Evolutionary conservation across 495 filamentous ascomycete species (phyloP).

Genomic region (Pseudotulostoma volvatum): DNA sequence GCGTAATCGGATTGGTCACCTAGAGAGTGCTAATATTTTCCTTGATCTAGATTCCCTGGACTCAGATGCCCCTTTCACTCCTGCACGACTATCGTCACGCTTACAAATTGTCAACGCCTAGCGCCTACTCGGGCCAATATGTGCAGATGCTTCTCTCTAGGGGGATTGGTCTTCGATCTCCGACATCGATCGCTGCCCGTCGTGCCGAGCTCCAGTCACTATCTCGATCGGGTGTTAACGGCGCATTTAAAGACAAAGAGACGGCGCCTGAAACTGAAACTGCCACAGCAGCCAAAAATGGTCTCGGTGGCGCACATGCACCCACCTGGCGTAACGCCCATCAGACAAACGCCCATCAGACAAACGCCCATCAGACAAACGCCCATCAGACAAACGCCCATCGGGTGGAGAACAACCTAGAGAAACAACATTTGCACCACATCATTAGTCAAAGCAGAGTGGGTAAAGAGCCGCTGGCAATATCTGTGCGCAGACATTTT

Average conservation of each 20-base stretch:
- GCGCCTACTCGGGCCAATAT: constrained; percentile 51
- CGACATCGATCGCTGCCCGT: constrained; percentile 28
- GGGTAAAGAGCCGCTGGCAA: constrained; percentile 63
- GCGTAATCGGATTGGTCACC: no score
- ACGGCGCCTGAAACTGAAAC: not conserved
- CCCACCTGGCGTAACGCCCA: constrained; percentile 1
- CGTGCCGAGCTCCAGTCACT: constrained; percentile 14
- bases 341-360: constrained; percentile 4
- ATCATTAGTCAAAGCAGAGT: constrained; percentile 40
- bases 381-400: constrained; percentile 1
- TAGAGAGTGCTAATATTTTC: no score
- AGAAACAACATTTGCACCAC: constrained; percentile 11
- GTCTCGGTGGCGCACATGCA: not conserved
- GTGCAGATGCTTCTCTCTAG: constrained; percentile 56
- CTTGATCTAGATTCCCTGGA: constrained; percentile 65
- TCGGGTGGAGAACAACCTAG: no score
- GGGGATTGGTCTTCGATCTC: constrained; percentile 46
- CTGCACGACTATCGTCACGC: constrained; percentile 69
- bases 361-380: constrained; percentile 6
- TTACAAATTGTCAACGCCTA: constrained; percentile 54
- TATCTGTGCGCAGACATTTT: constrained; percentile 75
- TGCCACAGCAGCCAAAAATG: not conserved
- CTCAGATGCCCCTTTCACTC: constrained; percentile 49
- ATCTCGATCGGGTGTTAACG: not conserved
- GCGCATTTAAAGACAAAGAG: not conserved